Evolutionary conservation across 805 yeast genomes (phyloP), one percentile per base, ranked within the genome.

Genomic region (Cyberlindnera meyerae): DNA sequence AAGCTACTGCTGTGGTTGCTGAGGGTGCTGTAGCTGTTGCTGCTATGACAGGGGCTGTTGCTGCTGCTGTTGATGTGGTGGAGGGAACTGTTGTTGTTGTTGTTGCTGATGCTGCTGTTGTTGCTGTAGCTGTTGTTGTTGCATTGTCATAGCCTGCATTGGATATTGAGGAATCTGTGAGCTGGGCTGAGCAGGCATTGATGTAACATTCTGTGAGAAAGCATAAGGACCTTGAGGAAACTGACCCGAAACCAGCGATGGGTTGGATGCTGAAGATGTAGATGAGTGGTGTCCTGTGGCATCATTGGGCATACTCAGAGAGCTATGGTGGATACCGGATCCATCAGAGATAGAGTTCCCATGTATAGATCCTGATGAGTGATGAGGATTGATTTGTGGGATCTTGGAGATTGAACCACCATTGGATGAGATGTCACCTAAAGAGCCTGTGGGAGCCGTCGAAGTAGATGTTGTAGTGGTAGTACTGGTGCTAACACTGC

Each of bases 381-480:
- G 22, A 20, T 20, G 22, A 8, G 22, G 22, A 8, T 7, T 20
- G 22, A 20, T 9, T 20, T 20, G 22, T 20, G 22, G 22, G 9
- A 20, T 20, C 7, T 20, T 9, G 9, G 22, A 20, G 22, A 9
- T 20, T 20, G 22, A 20, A 9, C 22, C 22, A 7, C 9, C 7
- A 20, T 7, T 20, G 9, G 22, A 8, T 7, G 22, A 20, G 9
- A 20, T 20, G 22, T 20, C 9, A 20, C 22, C 22, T 9, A 20
- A 20, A 20, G 22, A 20, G 22, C 22, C 9, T 5, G 31, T 14
- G 6, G 30, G 24, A 17, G 34, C 18, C 12, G 43, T 27, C 11
- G 45, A 29, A 5, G 36, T 30, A 8, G 46, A 34, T 4, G 39
- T 26, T 20, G 44, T 31, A 16, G 47, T 20, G 12, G 27, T n/a